Evolutionary conservation across 495 filamentous ascomycete species (phyloP), one percentile per base, ranked within the genome.

Genomic region (Venustampulla echinocandica): DNA sequence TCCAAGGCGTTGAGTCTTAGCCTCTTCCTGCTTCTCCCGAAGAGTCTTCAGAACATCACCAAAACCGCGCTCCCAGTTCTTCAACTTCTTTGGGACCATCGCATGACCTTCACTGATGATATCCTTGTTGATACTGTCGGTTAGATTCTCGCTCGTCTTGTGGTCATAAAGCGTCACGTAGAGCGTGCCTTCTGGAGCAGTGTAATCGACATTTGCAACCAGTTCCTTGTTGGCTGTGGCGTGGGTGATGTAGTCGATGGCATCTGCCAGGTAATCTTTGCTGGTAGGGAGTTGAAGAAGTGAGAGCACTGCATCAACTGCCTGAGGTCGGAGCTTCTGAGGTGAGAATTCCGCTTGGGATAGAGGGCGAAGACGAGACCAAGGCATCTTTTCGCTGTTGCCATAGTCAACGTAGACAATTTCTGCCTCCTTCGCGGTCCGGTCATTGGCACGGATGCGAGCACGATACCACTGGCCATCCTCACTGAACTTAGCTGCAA

Each of bases 351-450:
- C 82, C 4, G 81, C 64, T 57, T 85, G 79, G 39, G 74, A 73
- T 22, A 97, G 73, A 21, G 90, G 77, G 18, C 92, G 82, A 19
- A 99, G 79, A 36, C 71, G 69, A 9, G 79, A 77, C 87, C 88
- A 97, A 2, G 88, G 80, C 27, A 90, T 68, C 56, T 77, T 77
- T 68, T 97, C 93, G 17, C 78, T 81, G 73, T 99, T 97, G 49
- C 93, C 93, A 63, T 90, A 99, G 66, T 99, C 93, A 52, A 97
- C 79, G 68, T 95, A 99, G 11, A 90, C 63, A 4, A 99, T 80
- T 64, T 97, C 90, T 10, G 88, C 84, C 51, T 82, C 78, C 70
- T 93, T 83, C 52, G 81, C 81, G 27, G 85, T 75, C 49, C 92
- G 88, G 64, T 99, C 92, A 65, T 95, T 94, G 53, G 90, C 82